These are phyloP conservation scores for Cladosporium sp. DNA, from an alignment of 2,329 filamentous ascomycete genomes.

Conservation along the genomic window DNA sequence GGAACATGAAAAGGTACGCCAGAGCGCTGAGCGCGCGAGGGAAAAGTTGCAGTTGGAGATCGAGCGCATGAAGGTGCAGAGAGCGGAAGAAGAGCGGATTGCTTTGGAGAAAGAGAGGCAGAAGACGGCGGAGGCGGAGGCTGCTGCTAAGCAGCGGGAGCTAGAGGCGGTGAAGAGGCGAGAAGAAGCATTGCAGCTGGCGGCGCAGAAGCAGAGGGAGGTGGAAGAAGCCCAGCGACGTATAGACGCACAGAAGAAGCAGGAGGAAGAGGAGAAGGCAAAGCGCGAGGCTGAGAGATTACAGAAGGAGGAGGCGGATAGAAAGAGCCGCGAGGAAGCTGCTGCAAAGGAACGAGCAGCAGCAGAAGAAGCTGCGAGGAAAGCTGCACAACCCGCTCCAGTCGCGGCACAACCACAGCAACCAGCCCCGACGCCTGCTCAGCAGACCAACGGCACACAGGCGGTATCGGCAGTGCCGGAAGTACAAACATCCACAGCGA, in stretches of 20 bases:
- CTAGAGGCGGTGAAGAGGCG: conserved; percentile 28
- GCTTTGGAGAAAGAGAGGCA: conserved; percentile 44
- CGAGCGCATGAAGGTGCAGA: conserved; percentile 36
- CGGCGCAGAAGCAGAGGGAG: conserved; percentile 35
- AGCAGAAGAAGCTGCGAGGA: conserved; percentile 31
- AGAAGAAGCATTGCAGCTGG: conserved; percentile 26
- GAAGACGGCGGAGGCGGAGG: conserved; percentile 45
- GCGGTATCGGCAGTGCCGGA: not conserved
- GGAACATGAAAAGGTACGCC: conserved; percentile 65
- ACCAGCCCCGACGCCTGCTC: conserved; percentile 2
- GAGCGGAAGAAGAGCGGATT: conserved; percentile 39
- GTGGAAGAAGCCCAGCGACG: conserved; percentile 30
- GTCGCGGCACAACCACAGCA: not conserved
- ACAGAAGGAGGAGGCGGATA: conserved; percentile 29
- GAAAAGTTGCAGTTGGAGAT: conserved; percentile 50
- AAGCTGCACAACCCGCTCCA: conserved; percentile 15
- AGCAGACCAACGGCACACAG: conserved; percentile 19
- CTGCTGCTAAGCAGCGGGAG: conserved; percentile 31
- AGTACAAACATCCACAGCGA: not conserved
- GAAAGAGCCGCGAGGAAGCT: conserved; percentile 23
- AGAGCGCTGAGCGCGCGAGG: conserved; percentile 56
- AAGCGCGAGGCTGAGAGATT: conserved; percentile 29
- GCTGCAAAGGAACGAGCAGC: conserved; percentile 27
- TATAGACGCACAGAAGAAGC: conserved; percentile 27
- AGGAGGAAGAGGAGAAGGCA: conserved; percentile 30